Evolutionary conservation across 345 rosid species (phyloP).

Genomic region (Atalantia buxifolia): DNA sequence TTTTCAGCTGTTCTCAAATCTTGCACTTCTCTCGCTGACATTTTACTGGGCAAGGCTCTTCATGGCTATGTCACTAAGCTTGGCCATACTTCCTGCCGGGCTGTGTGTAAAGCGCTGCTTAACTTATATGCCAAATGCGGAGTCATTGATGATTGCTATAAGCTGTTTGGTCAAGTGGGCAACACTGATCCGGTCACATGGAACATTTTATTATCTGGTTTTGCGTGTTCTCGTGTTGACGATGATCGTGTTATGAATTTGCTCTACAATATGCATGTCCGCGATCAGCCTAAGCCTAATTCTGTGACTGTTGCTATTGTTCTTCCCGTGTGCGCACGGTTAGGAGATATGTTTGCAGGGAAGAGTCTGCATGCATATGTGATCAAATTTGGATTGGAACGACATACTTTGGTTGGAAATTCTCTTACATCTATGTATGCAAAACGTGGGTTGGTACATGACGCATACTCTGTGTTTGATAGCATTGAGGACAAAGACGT

Average conservation of each 20-base stretch:
- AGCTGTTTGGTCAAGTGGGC: slow-evolving; percentile 51
- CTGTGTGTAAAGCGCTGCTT: slow-evolving; percentile 66
- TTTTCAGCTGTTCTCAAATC: slow-evolving; percentile 57
- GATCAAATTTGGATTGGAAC: slow-evolving; percentile 58
- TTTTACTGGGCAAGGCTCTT: slow-evolving; percentile 45
- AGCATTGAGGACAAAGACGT: slow-evolving; percentile 64
- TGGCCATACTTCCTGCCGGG: slow-evolving; percentile 50
- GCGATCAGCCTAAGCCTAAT: slow-evolving; percentile 46
- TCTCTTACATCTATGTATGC: slow-evolving; percentile 77
- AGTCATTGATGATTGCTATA: slow-evolving; percentile 47
- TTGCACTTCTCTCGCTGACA: slow-evolving; percentile 43
- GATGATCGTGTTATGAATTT: slow-evolving; percentile 46
- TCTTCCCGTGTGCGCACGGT: slow-evolving; percentile 72
- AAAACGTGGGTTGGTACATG: slow-evolving; percentile 51
- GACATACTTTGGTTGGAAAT: slow-evolving; percentile 69
- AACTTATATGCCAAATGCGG: slow-evolving; percentile 77
- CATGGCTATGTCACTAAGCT: slow-evolving; percentile 44
- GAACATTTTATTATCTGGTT: slow-evolving; percentile 77
- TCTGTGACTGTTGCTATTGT: slow-evolving; percentile 56
- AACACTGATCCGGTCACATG: slow-evolving; percentile 61
- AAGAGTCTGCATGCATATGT: slow-evolving; percentile 49
- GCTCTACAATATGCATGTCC: slow-evolving; percentile 45
- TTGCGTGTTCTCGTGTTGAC: slow-evolving; percentile 39
- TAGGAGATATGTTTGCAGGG: slow-evolving; percentile 45
- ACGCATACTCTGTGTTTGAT: slow-evolving; percentile 56